A percentile compares a stretch with the other conserved stretches of the same genome.
Evolutionary conservation across 2,329 filamentous ascomycete genomes (phyloP).

Genomic region (Lasiodiplodia theobromae): DNA sequence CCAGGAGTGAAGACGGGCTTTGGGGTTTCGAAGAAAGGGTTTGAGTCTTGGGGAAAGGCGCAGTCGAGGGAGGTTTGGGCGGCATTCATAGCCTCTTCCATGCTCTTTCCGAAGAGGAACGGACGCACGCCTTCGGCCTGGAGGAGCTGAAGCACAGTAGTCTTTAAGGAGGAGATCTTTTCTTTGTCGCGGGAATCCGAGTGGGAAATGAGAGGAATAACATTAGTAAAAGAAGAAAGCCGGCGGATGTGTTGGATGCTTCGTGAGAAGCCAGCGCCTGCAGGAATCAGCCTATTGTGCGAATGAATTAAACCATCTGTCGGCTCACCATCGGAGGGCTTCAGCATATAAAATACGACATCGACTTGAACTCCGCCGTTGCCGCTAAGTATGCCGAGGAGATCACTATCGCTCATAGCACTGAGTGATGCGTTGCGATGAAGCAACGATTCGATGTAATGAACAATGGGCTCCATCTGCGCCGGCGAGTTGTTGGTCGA

Average conservation of each 20-base stretch:
- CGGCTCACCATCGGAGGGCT: constrained; percentile 65
- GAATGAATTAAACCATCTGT: constrained; percentile 50
- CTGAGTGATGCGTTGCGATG: constrained; percentile 68
- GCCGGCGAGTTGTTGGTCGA: constrained; percentile 48
- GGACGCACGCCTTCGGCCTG: constrained; percentile 64
- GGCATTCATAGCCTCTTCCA: constrained; percentile 45
- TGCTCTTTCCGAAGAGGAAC: constrained; percentile 68
- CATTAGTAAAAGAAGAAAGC: constrained; percentile 77
- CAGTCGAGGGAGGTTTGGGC: constrained; percentile 37
- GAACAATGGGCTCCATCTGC: constrained; percentile 52
- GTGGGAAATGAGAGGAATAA: constrained; percentile 82
- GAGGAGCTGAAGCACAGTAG: constrained; percentile 61
- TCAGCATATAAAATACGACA: constrained; percentile 80
- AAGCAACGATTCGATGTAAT: constrained; percentile 76
- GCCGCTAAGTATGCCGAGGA: constrained; percentile 79
- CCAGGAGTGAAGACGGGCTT: constrained; percentile 33
- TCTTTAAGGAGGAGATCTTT: constrained; percentile 67
- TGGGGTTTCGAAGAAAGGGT: constrained; percentile 25
- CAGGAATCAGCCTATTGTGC: background rate
- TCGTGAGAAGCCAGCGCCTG: constrained; percentile 51
- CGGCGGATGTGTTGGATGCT: constrained; percentile 77
- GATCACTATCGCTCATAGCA: constrained; percentile 73
- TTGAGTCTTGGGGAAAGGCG: constrained; percentile 35
- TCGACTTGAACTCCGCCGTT: constrained; percentile 86
- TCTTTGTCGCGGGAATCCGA: constrained; percentile 71